Evolutionary conservation across 176 grass and related monocot genomes (phyloP), one percentile per base, ranked within the genome.

Genomic region (Pontederia paniculata): DNA sequence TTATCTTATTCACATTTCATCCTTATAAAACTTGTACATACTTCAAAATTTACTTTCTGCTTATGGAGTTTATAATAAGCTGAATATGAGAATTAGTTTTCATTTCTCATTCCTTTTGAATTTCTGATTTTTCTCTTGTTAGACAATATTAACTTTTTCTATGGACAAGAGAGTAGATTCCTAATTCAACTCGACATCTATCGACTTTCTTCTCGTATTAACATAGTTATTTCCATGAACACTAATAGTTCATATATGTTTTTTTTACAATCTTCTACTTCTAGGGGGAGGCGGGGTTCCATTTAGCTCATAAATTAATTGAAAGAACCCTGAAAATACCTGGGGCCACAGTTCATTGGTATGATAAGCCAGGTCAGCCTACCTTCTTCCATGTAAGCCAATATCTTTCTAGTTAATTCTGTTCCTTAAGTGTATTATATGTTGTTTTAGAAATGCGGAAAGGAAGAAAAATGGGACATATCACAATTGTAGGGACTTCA

Each of bases 401-500:
- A 54, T 21, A 16, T 16, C n/a, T 50, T 51, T 51, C 10, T 50
- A 17, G 23, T 22, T 9, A 31, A 9, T 17, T 72, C 57, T 58
- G 31, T 50, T 21, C 21, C 6, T 21, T 69, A 21, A 42, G 48
- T 9, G 42, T n/a, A n/a, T n/a, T 55, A 16, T 50, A 54, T 72
- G 7, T 79, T 76, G 31, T 84, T 71, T 52, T 64, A n/a, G 91
- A 88, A 47, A 91, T 91, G 59, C 73, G 80, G 21, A 91, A 88
- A 57, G 80, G 88, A 75, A 79, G 80, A 52, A 98, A 98, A 75
- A 84, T 91, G 83, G 87, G 93, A 44, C 93, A 88, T 73, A 84
- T 91, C 75, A 98, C 93, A 54, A 91, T 98, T 70, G 87, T 98
- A 62, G 93, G 87, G 18, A 45, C 77, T 88, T 91, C 93, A 63